A percentile compares a stretch with the other conserved stretches of the same genome.
These are phyloP conservation scores for Martensiomyces pterosporus DNA, from an alignment of 192 early-diverging fungal species.

Conservation along the genomic window DNA sequence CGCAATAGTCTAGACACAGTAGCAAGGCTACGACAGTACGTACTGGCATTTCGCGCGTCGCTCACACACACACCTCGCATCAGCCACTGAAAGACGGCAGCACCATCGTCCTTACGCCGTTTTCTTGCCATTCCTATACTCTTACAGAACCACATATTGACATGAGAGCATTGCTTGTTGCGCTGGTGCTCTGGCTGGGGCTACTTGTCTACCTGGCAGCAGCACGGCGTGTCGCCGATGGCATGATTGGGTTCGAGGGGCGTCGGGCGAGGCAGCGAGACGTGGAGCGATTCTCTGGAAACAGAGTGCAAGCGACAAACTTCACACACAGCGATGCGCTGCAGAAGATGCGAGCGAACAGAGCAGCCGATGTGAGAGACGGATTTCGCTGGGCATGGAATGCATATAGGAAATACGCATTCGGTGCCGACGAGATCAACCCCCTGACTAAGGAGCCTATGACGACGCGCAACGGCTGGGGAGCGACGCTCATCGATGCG, in stretches of 20 bases:
- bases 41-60: too few relatives aligned
- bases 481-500: slow-evolving; percentile 89
- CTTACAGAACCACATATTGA: too few relatives aligned
- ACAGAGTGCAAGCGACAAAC: slow-evolving; percentile 35
- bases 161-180: too few relatives aligned
- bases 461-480: slow-evolving; percentile 60
- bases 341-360: slow-evolving; percentile 50
- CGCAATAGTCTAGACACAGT: too few relatives aligned
- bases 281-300: slow-evolving; percentile 18
- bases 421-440: slow-evolving; percentile 72
- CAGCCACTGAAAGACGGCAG: too few relatives aligned
- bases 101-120: too few relatives aligned
- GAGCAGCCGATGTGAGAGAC: slow-evolving; percentile 54
- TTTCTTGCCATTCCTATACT: too few relatives aligned
- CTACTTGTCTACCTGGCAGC: slow-evolving; percentile 7
- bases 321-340: slow-evolving; percentile 28
- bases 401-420: slow-evolving; percentile 73
- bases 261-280: slow-evolving; percentile 27
- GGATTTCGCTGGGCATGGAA: slow-evolving; percentile 68
- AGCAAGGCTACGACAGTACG: too few relatives aligned
- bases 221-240: slow-evolving; percentile 24
- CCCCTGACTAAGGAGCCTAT: slow-evolving; percentile 47
- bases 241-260: slow-evolving; percentile 38
- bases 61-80: too few relatives aligned
- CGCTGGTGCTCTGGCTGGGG: slow-evolving; percentile 16